Base-by-base conservation (phyloP, 1,284 basidiomycete species). In the Boletus smithii region DNA sequence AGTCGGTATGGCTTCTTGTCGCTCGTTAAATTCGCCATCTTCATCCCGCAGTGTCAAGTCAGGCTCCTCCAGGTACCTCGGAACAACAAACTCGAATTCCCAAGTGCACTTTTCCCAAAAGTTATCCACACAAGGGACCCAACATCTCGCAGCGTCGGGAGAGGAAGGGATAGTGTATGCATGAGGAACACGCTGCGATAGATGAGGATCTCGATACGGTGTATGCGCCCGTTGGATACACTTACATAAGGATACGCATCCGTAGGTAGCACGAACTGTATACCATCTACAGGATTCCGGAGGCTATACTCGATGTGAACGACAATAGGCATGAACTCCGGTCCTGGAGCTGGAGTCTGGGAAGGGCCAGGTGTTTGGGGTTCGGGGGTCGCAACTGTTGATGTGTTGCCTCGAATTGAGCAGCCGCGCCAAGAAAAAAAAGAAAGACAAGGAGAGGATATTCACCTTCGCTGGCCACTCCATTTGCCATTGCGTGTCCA, bases 31-130 rank as follows among this genome's bases (percentile, higher is more conserved):
- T 23, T 83, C 83, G 20, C 76, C 80, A 33, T 74, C 76, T 44
- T 84, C 81, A 38, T 58, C 62, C 22, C 51, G 61, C 10, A 79
- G 74, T 16, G 65, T 69, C 29, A 69, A 60, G 40, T 77, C 73
- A 11, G 72, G 72, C 50, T 90, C 87, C 60, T 91, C 88, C 9
- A 95, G 73, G 57, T 83, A 87, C 50, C 88, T 82, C 35, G 95
- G 95, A 17, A 97, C 95, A 46, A 98, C 83, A 64, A 97, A 91
- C 66, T 98, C 92, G 45, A 99, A 87, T 63, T 99, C 97, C 97
- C 97, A 99, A 3, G 95, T 97, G 61, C 91, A 97, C 60, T 92
- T 85, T 68, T 97, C 95, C 91, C 93, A 97, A 11, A 95, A 69
- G 62, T 84, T 91, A 68, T 99, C 97, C 11, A 98, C 72, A 60